These are phyloP conservation scores for Diaporthe velutina DNA, from an alignment of 2,329 filamentous ascomycete species.

Conservation along the genomic window DNA sequence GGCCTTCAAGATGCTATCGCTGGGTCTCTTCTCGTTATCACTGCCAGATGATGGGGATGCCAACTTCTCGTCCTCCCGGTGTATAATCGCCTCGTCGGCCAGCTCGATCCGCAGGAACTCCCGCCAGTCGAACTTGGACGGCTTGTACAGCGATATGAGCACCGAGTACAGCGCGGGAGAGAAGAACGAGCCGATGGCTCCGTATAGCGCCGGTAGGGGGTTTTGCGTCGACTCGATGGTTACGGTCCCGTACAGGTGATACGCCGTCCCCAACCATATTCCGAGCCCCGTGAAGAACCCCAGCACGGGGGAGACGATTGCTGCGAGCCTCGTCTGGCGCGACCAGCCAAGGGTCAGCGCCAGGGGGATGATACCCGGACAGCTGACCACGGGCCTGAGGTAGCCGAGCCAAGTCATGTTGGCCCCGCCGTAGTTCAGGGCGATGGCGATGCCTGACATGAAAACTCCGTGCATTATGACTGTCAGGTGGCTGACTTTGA, in stretches of 20 bases:
- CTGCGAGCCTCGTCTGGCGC: constrained; percentile 58
- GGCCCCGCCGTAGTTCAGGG: constrained; percentile 61
- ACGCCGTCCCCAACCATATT: constrained; percentile 58
- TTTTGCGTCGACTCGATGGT: constrained; percentile 56
- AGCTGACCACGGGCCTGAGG: constrained; percentile 45
- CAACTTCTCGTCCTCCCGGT: constrained; percentile 27
- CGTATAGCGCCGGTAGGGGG: constrained; percentile 57
- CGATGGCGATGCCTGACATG: constrained; percentile 61
- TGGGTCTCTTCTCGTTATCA: constrained; percentile 17
- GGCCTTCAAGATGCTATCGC: background rate
- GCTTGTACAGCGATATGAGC: constrained; percentile 55
- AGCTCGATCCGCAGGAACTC: constrained; percentile 61
- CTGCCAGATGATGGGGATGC: background rate
- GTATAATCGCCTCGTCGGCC: constrained; percentile 52
- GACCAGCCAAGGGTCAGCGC: constrained; percentile 59
- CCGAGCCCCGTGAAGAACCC: constrained; percentile 57
- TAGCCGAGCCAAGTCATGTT: constrained; percentile 59
- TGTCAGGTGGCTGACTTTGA: constrained; percentile 60
- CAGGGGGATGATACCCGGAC: constrained; percentile 57
- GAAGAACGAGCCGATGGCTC: constrained; percentile 59
- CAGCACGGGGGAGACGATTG: constrained; percentile 51
- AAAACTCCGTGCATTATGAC: constrained; percentile 62
- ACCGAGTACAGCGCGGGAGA: constrained; percentile 60
- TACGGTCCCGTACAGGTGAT: constrained; percentile 54
- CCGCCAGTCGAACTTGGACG: constrained; percentile 50